Conservation (phyloP, 192 early-diverging fungal species). For the Coemansia sp. region DNA sequence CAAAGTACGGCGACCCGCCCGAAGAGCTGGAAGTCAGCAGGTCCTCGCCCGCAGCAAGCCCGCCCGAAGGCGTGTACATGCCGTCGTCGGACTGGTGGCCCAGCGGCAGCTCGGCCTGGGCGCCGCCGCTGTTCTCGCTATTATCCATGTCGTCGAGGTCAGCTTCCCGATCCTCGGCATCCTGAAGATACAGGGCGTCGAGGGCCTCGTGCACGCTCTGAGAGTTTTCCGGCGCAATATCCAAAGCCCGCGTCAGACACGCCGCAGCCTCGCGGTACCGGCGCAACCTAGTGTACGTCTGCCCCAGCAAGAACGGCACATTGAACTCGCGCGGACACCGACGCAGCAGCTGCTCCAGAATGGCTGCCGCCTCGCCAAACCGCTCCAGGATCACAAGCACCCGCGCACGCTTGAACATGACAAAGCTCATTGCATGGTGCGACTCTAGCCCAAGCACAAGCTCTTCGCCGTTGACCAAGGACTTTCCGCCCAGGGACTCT, state of each 20-base stretch:
- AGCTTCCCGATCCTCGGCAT: constrained; percentile 2
- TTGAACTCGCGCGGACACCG: constrained; percentile 47
- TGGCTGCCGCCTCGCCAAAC: constrained; percentile 58
- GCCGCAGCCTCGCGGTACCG: constrained; percentile 43
- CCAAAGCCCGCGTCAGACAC: constrained; percentile 32
- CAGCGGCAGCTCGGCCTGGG: neutral
- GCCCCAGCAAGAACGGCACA: constrained; percentile 47
- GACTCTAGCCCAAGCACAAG: constrained; percentile 10
- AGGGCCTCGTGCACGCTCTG: constrained; percentile 47
- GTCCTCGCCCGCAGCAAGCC: neutral
- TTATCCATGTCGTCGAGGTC: neutral
- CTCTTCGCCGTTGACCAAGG: neutral
- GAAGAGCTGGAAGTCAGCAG: constrained; percentile 16
- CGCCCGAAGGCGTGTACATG: constrained; percentile 10
- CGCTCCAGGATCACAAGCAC: constrained; percentile 53
- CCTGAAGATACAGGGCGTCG: constrained; percentile 44
- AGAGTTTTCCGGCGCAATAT: constrained; percentile 40
- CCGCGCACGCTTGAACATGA: constrained; percentile 64
- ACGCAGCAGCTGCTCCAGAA: constrained; percentile 56
- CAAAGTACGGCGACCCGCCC: constrained; percentile 31
- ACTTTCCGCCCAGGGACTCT: neutral
- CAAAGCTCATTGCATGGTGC: constrained; percentile 49
- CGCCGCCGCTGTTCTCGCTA: constrained; percentile 2
- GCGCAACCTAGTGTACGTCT: constrained; percentile 39
- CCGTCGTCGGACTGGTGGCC: neutral